Evolutionary conservation across 345 rosid genomes (phyloP).

Genomic region (Iberis pinnata): DNA sequence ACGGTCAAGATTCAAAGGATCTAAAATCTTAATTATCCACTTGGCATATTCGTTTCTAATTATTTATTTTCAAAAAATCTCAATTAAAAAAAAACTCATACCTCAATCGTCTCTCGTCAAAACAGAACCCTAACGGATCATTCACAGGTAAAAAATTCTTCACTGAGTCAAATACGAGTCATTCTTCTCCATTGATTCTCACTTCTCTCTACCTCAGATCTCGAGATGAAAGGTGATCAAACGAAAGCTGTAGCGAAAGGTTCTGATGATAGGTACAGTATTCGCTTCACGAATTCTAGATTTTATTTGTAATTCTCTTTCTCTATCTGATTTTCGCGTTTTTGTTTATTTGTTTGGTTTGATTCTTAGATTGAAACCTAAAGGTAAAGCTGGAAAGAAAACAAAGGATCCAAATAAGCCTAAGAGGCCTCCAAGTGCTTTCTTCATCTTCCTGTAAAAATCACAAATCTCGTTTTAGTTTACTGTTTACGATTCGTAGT

Average conservation of each 20-base stretch:
- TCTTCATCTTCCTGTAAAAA: constrained; percentile 64
- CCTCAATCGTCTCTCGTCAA: constrained; percentile 22
- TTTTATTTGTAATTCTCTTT: no score
- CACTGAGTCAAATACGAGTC: constrained; percentile 21
- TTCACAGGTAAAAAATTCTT: constrained; percentile 3
- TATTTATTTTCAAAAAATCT: no score
- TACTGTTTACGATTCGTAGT: no score
- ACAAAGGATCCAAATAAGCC: constrained; percentile 73
- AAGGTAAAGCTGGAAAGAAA: constrained; percentile 42
- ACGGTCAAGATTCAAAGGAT: no score
- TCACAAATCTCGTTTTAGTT: not conserved
- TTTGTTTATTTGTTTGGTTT: not conserved
- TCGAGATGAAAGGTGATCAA: constrained; percentile 59
- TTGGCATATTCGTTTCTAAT: no score
- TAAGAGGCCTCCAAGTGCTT: constrained; percentile 69
- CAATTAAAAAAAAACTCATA: not conserved
- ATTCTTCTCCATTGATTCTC: constrained; percentile 15
- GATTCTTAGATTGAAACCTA: constrained; percentile 47
- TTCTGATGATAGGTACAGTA: constrained; percentile 36
- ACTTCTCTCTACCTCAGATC: constrained; percentile 30
- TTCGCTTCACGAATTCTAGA: not conserved
- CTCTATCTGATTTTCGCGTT: not conserved
- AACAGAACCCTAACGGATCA: constrained; percentile 36
- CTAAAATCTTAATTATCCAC: no score
- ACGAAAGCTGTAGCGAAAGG: constrained; percentile 35